Evolutionary conservation across 176 grass and related monocot species (phyloP).

Genomic region (Phragmites australis): DNA sequence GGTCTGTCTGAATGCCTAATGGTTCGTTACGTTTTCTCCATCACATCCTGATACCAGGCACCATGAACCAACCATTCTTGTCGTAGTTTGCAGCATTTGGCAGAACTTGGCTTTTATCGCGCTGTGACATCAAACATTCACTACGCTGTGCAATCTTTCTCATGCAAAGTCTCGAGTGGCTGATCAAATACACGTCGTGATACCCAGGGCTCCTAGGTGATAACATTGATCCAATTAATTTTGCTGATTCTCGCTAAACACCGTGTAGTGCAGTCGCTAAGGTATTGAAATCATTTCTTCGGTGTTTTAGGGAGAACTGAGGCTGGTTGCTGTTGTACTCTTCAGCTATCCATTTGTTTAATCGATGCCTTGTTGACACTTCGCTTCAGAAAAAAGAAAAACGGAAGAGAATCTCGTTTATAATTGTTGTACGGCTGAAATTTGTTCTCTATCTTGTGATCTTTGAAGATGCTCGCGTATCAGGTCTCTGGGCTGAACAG

Average conservation of each 20-base stretch:
- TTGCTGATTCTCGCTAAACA: slow-evolving; percentile 20
- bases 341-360: not conserved
- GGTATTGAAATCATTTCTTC: slow-evolving; percentile 8
- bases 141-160: slow-evolving; percentile 18
- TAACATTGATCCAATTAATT: not conserved
- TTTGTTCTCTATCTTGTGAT: slow-evolving; percentile 5
- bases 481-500: not conserved
- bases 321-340: slow-evolving; percentile 18
- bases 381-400: no score
- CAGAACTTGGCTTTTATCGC: not conserved
- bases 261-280: not conserved
- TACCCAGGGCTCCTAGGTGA: slow-evolving; percentile 21
- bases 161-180: slow-evolving; percentile 74
- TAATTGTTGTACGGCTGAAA: not conserved
- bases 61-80: slow-evolving; percentile 25
- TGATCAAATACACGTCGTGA: slow-evolving; percentile 62
- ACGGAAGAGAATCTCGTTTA: no score
- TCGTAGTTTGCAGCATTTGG: not conserved
- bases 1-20: slow-evolving; percentile 94
- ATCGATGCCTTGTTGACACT: not conserved
- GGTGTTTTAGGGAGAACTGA: slow-evolving; percentile 14
- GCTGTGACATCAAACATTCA: not conserved
- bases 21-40: slow-evolving; percentile 55
- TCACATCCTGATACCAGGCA: not conserved
- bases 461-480: not conserved